Evolutionary conservation across 1,284 basidiomycete genomes (phyloP), one percentile per base, ranked within the genome.

Genomic region (Prillingera fragicola): DNA sequence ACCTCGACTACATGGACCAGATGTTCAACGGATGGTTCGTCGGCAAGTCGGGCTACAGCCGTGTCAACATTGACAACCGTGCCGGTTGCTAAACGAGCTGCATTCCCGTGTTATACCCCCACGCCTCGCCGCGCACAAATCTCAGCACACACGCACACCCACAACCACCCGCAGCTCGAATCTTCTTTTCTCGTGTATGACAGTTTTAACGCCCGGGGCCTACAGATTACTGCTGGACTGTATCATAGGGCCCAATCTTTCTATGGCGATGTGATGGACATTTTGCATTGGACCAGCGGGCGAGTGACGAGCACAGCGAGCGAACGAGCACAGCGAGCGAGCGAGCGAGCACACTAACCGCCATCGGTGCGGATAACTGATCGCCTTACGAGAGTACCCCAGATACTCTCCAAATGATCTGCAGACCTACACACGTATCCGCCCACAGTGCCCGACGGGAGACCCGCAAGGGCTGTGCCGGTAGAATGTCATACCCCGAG

Each of bases 1-100:
- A 69, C 55, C 54, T 65, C 45, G 62, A 63, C 60, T 89, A 87
- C 70, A 63, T 87, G 17, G 77, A 81, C 48, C 84, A 88, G 67
- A 78, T 81, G 59, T 62, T 85, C 58, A 90, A 90, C 60, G 87
- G 85, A 23, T 90, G 85, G 84, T 60, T 80, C 48, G 80, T 80
- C 64, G 79, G 79, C 65, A 70, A 78, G 46, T 71, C 83, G 59
- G 77, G 81, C 1, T 80, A 82, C 53, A 60, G 56, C 73, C 80
- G 64, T 67, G 36, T 21, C n/a, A n/a, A n/a, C n/a, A 52, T 33
- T 22, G 14, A 14, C 19, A 6, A 4, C 12, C 21, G 12, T n/a
- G 19, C 25, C 35, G 35, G 24, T 25, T 37, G 27, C 35, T 17
- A 19, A 4, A 12, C 14, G 19, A 17, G 27, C 35, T 37, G 25